phyloP scores from a whole-genome alignment of 2,329 filamentous ascomycete species.

The Aspergillus ruber region DNA sequence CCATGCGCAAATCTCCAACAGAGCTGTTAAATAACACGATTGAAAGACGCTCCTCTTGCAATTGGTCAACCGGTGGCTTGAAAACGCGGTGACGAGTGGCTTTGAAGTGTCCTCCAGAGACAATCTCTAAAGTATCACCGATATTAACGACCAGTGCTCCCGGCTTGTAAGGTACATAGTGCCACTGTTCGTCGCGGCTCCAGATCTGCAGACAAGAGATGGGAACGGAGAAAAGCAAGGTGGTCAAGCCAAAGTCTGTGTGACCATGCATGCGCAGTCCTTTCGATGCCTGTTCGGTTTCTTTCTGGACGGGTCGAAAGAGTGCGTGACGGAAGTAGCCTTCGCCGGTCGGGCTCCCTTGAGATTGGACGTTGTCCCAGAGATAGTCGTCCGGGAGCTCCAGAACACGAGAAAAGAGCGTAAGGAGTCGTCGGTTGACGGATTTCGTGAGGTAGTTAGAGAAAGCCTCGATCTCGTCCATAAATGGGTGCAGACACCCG shows the following conservation, averaged over 20 bases:
- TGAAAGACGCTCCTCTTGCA: constrained; percentile 20
- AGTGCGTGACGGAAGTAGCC: constrained; percentile 45
- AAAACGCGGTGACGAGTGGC: constrained; percentile 41
- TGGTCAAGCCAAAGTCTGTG: constrained; percentile 45
- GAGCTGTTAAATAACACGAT: constrained; percentile 44
- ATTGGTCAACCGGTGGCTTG: constrained; percentile 37
- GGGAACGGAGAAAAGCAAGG: constrained; percentile 43
- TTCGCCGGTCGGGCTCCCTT: constrained; percentile 38
- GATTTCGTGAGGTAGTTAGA: constrained; percentile 45
- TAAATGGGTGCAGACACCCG: constrained; percentile 43
- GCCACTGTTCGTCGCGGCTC: constrained; percentile 41
- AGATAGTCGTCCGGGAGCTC: constrained; percentile 42
- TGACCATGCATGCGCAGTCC: constrained; percentile 33
- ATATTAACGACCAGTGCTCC: constrained; percentile 47
- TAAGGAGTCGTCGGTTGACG: constrained; percentile 40
- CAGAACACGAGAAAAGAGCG: constrained; percentile 39
- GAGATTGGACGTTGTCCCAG: constrained; percentile 41
- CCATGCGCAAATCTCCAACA: constrained; percentile 39
- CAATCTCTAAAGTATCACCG: constrained; percentile 41
- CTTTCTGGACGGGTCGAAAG: constrained; percentile 31
- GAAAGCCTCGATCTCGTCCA: constrained; percentile 46
- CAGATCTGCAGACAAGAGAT: constrained; percentile 45
- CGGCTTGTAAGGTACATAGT: constrained; percentile 38
- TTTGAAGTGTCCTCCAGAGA: constrained; percentile 44
- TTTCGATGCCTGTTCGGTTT: constrained; percentile 32